Evolutionary conservation across 306 rosid species (phyloP), one percentile per base, ranked within the genome.

Genomic region (Rosa chinensis): DNA sequence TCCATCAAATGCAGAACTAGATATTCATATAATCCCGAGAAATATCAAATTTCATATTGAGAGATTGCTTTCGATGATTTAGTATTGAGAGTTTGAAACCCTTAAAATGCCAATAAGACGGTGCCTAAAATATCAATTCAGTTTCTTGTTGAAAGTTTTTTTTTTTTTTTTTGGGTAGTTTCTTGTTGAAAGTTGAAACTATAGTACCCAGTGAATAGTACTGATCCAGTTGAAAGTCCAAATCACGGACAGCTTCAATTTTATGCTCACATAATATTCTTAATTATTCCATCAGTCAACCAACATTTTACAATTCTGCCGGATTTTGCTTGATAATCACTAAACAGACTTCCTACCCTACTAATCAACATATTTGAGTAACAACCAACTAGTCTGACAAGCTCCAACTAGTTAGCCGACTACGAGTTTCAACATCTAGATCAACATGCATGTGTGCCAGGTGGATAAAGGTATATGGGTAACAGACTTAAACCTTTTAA

Each of bases 291-390:
- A 63, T 13, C 1, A 28, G 42, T 63, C 68, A 63, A 63, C 68
- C 68, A 32, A 63, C 68, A 62, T 25, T 11, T 3, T n/a, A 40
- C 52, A 52, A 37, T 49, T 72, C 13, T 14, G 50, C 4, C 42
- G 78, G 78, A 74, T 40, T 56, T 21, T 23, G 69, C 42, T 42
- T 75, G 23, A 56, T 48, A 58, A 43, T 58, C 56, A 59, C 47
- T 75, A 59, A 25, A 43, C 42, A 59, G 9, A 40, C 10, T 23
- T 43, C 70, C 78, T 58, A 59, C 78, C 78, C 78, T 42, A 75
- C 70, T 43, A 59, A 25, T 7, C 70, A 44, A 16, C 56, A 59
- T 43, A 58, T 14, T 40, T 42, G 45, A 39, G 39, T 44, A 75
- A 23, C 78, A 32, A 32, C 37, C 37, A 32, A 32, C 37, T 32